Evolutionary conservation across 2,329 filamentous ascomycete species (phyloP).

Genomic region (Alternaria viburni): DNA sequence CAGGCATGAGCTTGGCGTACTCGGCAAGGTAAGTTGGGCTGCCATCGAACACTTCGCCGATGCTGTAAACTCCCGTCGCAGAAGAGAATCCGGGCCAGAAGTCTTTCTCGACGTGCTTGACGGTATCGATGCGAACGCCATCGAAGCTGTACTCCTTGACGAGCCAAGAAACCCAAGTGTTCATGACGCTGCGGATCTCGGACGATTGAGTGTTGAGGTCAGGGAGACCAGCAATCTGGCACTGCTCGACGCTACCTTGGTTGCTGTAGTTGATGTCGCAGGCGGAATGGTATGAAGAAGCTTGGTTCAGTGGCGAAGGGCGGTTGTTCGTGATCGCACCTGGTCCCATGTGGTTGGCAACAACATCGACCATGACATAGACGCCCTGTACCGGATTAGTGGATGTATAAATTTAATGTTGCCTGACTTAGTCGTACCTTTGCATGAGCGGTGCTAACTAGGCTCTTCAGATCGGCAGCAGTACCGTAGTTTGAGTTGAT

Average conservation of each 20-base stretch:
- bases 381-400: conserved; percentile 34
- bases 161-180: conserved; percentile 42
- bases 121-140: conserved; percentile 66
- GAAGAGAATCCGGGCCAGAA: conserved; percentile 64
- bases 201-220: conserved; percentile 37
- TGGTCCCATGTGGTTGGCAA: conserved; percentile 56
- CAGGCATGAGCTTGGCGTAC: conserved; percentile 63
- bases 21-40: conserved; percentile 58
- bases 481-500: conserved; percentile 59
- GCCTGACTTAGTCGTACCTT: conserved; percentile 43
- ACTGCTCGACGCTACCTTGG: conserved; percentile 40
- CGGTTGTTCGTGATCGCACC: conserved; percentile 35
- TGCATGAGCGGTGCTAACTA: conserved; percentile 55
- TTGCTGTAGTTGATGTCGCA: conserved; percentile 42
- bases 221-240: conserved; percentile 39
- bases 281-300: conserved; percentile 32
- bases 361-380: conserved; percentile 61
- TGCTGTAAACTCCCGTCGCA: conserved; percentile 63
- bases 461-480: conserved; percentile 54
- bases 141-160: conserved; percentile 50
- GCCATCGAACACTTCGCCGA: conserved; percentile 67
- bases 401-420: neutral
- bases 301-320: conserved; percentile 35
- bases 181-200: conserved; percentile 29
- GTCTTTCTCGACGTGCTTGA: conserved; percentile 65